Percentiles rank a stretch among this genome's conserved stretches.
Evolutionary conservation across 495 filamentous ascomycete species (phyloP).

Genomic region (Aspergillus ostianus): DNA sequence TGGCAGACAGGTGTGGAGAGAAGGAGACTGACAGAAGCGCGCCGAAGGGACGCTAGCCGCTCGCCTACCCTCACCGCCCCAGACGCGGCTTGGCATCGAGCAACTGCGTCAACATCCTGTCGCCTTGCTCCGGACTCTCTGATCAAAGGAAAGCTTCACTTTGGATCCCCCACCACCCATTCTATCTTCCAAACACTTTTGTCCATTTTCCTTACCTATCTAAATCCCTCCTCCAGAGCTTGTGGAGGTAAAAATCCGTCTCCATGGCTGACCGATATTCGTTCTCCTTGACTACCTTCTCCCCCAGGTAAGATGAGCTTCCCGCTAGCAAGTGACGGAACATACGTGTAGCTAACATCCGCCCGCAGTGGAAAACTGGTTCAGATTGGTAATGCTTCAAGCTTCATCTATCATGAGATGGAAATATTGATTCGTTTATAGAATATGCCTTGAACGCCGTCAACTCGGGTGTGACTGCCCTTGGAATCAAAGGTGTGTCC

Average conservation of each 20-base stretch:
- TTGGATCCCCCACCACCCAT: slow-evolving; percentile 10
- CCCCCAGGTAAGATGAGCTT: slow-evolving; percentile 76
- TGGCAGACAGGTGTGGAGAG: slow-evolving; percentile 12
- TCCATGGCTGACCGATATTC: slow-evolving; percentile 97
- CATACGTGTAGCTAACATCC: slow-evolving; percentile 44
- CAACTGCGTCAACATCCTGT: slow-evolving; percentile 41
- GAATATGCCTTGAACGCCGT: slow-evolving; percentile 99
- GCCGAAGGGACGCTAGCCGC: slow-evolving; percentile 15
- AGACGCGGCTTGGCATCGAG: slow-evolving; percentile 21
- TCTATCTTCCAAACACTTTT: slow-evolving; percentile 12
- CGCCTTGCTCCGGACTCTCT: slow-evolving; percentile 17
- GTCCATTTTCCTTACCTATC: slow-evolving; percentile 17
- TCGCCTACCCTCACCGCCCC: slow-evolving; percentile 29
- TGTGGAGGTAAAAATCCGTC: slow-evolving; percentile 15
- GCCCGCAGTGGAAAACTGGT: slow-evolving; percentile 83
- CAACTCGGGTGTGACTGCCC: slow-evolving; percentile 97
- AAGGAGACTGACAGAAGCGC: slow-evolving; percentile 1
- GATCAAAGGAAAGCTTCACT: slow-evolving; percentile 21
- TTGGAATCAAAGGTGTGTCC: slow-evolving; percentile 88
- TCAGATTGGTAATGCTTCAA: slow-evolving; percentile 53
- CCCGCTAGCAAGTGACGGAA: slow-evolving; percentile 8
- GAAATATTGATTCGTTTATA: slow-evolving; percentile 36
- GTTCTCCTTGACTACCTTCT: slow-evolving; percentile 99
- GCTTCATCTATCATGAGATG: background rate
- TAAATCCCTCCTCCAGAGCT: slow-evolving; percentile 15